These are phyloP conservation scores for Hemisphaericaspora lyxosophila DNA, from an alignment of 1,139 yeast genomes.

Conservation along the genomic window DNA sequence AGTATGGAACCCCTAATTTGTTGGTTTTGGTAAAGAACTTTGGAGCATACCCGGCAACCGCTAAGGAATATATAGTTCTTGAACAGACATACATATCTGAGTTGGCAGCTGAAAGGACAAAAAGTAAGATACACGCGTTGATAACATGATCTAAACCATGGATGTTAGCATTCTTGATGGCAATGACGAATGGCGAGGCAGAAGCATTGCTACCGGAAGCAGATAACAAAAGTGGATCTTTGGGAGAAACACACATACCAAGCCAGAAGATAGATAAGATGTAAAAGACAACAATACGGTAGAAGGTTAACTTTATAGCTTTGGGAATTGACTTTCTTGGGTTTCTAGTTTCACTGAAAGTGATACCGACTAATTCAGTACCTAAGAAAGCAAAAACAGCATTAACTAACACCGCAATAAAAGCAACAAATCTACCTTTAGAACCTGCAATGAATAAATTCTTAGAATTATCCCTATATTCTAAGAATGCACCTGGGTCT, in stretches of 20 bases:
- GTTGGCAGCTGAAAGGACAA: constrained; percentile 48
- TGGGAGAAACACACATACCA: constrained; percentile 75
- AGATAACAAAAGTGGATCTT: constrained; percentile 51
- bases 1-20: constrained; percentile 15
- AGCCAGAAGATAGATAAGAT: constrained; percentile 62
- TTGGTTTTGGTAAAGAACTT: constrained; percentile 37
- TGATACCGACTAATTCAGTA: constrained; percentile 67
- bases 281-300: constrained; percentile 74
- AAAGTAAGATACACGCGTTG: constrained; percentile 27
- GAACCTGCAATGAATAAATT: constrained; percentile 22
- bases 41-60: constrained; percentile 43
- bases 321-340: constrained; percentile 76
- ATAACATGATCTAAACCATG: constrained; percentile 42
- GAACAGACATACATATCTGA: constrained; percentile 45
- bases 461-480: constrained; percentile 34
- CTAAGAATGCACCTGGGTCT: constrained; percentile 60
- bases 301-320: constrained; percentile 74
- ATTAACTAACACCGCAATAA: constrained; percentile 64
- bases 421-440: constrained; percentile 56
- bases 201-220: constrained; percentile 39
- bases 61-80: constrained; percentile 42
- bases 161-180: constrained; percentile 42
- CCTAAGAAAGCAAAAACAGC: constrained; percentile 79
- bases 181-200: constrained; percentile 47
- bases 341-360: constrained; percentile 75